Conservation (phyloP, 2,329 filamentous ascomycete genomes). For the Ophidiomyces ophidiicola region DNA sequence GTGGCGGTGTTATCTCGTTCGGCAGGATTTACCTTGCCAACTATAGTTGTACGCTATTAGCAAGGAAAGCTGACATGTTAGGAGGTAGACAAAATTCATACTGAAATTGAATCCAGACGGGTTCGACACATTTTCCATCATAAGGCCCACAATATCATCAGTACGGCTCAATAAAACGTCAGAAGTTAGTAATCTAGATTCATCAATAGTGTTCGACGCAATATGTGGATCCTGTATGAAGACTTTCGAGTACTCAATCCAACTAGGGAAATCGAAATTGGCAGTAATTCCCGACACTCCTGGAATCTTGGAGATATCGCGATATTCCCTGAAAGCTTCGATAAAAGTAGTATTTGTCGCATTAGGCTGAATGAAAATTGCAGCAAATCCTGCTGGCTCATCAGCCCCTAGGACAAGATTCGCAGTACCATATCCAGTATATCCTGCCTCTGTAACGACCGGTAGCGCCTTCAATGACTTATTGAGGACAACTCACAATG, state of each 20-base stretch:
- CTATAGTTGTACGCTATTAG: slow-evolving; percentile 12
- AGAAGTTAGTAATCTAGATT: slow-evolving; percentile 21
- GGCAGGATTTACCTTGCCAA: slow-evolving; percentile 22
- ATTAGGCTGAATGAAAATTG: slow-evolving; percentile 24
- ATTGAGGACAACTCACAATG: slow-evolving; percentile 17
- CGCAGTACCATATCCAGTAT: slow-evolving; percentile 22
- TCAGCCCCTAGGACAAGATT: not conserved
- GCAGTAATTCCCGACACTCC: slow-evolving; percentile 16
- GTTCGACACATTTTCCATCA: slow-evolving; percentile 19
- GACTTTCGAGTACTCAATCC: slow-evolving; percentile 20
- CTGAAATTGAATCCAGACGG: slow-evolving; percentile 23
- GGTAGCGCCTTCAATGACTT: slow-evolving; percentile 18
- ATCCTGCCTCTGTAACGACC: slow-evolving; percentile 21
- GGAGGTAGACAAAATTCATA: slow-evolving; percentile 12
- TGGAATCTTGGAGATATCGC: slow-evolving; percentile 16
- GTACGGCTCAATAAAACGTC: slow-evolving; percentile 19
- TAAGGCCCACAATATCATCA: slow-evolving; percentile 20
- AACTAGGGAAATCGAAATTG: slow-evolving; percentile 20
- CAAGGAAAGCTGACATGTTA: no score
- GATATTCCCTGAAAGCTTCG: slow-evolving; percentile 15
- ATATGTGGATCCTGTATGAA: slow-evolving; percentile 25
- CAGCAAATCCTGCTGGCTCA: slow-evolving; percentile 17
- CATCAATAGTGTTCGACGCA: slow-evolving; percentile 24
- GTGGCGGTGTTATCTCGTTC: slow-evolving; percentile 22
- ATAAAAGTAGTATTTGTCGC: slow-evolving; percentile 20